phyloP scores from a whole-genome alignment of 768 basidiomycete genomes.

The Dioszegia hungarica region DNA sequence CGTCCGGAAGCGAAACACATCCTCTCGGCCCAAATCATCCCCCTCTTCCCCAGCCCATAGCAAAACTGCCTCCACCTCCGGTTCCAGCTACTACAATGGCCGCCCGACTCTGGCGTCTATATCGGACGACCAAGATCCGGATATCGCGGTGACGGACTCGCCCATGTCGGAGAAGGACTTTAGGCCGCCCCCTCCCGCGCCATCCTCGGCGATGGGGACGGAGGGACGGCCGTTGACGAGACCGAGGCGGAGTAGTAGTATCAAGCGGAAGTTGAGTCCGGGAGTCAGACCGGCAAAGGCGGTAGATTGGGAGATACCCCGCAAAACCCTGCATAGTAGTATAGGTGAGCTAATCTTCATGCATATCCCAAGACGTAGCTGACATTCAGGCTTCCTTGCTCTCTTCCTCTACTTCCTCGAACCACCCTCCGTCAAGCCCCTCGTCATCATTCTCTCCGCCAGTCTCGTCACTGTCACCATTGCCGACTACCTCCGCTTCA shows the following conservation, averaged over 20 bases:
- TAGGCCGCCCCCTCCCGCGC: conserved; percentile 29
- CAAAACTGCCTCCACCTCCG: not conserved
- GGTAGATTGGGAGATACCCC: conserved; percentile 83
- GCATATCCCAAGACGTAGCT: not conserved
- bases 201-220: conserved; percentile 16
- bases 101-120: conserved; percentile 32
- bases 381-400: conserved; percentile 59
- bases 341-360: conserved; percentile 61
- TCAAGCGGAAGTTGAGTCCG: conserved; percentile 36
- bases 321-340: conserved; percentile 79
- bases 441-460: conserved; percentile 62
- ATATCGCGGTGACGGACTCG: not conserved
- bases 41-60: not conserved
- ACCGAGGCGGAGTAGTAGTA: conserved; percentile 29
- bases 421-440: conserved; percentile 54
- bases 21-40: not conserved
- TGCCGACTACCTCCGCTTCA: conserved; percentile 71
- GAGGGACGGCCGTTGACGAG: conserved; percentile 21
- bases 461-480: conserved; percentile 65
- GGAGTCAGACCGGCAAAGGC: conserved; percentile 41
- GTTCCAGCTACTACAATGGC: conserved; percentile 15
- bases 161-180: conserved; percentile 5
- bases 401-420: conserved; percentile 57
- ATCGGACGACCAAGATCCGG: conserved; percentile 15
- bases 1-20: not conserved